Evolutionary conservation across 495 filamentous ascomycete genomes (phyloP), one percentile per base, ranked within the genome.

Genomic region (Tuber magnatum): DNA sequence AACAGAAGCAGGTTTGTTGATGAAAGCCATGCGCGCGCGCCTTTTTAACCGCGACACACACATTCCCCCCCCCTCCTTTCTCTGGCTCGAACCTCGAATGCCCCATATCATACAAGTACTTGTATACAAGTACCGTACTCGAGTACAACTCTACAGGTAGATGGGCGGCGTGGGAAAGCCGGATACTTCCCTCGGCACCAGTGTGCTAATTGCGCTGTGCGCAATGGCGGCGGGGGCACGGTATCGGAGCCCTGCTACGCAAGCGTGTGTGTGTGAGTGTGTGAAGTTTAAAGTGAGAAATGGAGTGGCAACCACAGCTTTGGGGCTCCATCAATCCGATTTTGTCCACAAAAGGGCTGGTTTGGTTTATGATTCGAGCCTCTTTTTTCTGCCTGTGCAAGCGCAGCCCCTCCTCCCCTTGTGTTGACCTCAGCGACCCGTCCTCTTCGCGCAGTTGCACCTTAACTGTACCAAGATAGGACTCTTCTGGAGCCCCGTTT

Each of bases 231-330:
- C 3, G 20, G 8, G 48, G 24, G 48, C 7, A 22, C 48, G 8
- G 48, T 8, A 7, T 28, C 8, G 9, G 48, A n/a, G 24, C 48
- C 10, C 7, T 56, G 56, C 14, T 61, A 61, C 12, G 56, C 18
- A 35, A 32, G 56, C 56, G 56, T 20, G 5, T 35, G 56, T 65
- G 28, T 65, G 56, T 28, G 56, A 7, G 5, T 35, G 56, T 65
- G 28, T 65, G 56, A 65, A 61, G 51, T 61, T 61, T 28, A 14
- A 78, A 43, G 70, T 69, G 71, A 71, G 75, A 70, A 43, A 48
- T 68, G 39, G 65, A n/a, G n/a, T n/a, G n/a, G n/a, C n/a, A 71
- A 44, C 72, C 76, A 74, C 72, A 72, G 42, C 75, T 77, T 70
- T 79, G 75, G 56, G 56, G 77, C 71, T 73, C 69, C 24, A 73